Evolutionary conservation across 2,329 filamentous ascomycete genomes (phyloP).

Genomic region (Fusarium graminum): DNA sequence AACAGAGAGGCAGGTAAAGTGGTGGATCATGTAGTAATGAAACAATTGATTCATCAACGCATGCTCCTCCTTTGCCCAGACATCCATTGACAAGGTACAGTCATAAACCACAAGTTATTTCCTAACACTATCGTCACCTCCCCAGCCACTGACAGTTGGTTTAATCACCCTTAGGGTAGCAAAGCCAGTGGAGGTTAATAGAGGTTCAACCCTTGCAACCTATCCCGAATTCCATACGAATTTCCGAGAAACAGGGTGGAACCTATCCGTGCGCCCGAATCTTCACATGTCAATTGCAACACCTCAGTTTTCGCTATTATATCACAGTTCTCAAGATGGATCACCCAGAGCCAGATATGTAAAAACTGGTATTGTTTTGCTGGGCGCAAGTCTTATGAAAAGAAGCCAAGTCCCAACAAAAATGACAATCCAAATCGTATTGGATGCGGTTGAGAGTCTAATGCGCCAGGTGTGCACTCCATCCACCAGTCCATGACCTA

Average conservation of each 20-base stretch:
- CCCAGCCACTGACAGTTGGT: slow-evolving; percentile 8
- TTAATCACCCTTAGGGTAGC: slow-evolving; percentile 3
- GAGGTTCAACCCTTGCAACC: slow-evolving; percentile 6
- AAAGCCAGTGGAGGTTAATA: no score
- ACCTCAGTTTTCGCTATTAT: slow-evolving; percentile 4
- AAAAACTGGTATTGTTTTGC: not conserved
- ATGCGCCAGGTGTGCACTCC: slow-evolving; percentile 23
- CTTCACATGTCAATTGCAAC: slow-evolving; percentile 36
- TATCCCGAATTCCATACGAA: slow-evolving; percentile 19
- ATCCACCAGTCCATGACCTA: not conserved
- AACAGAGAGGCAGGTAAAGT: not conserved
- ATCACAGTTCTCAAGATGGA: not conserved
- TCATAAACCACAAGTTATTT: slow-evolving; percentile 37
- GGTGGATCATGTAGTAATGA: not conserved
- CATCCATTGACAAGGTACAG: slow-evolving; percentile 4
- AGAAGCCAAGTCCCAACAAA: slow-evolving; percentile 40
- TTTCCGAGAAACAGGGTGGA: slow-evolving; percentile 30
- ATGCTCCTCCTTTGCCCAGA: slow-evolving; percentile 17
- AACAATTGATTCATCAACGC: slow-evolving; percentile 5
- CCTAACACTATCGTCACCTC: slow-evolving; percentile 28
- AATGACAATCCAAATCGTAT: slow-evolving; percentile 12
- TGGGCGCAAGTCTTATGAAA: not conserved
- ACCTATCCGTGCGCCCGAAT: slow-evolving; percentile 19
- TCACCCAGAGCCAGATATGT: not conserved
- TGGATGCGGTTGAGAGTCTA: slow-evolving; percentile 36